These are phyloP conservation scores for Closterium sp. DNA, from an alignment of 139 green algal genomes.

Conservation along the genomic window DNA sequence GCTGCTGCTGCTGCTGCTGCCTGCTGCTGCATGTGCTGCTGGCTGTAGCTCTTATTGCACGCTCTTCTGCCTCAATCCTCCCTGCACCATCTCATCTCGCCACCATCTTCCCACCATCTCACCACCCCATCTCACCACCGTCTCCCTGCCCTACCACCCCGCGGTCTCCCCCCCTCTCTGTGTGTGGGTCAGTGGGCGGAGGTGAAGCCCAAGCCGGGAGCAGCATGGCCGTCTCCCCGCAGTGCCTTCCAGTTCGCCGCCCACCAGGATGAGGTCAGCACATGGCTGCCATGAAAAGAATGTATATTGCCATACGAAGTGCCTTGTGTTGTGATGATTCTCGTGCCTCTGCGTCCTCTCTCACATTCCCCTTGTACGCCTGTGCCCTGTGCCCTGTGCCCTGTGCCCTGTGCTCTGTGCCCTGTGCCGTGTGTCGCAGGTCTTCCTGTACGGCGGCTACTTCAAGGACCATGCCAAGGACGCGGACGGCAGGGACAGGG, in stretches of 20 bases:
- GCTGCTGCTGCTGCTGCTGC: background rate
- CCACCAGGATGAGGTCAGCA: slow-evolving; percentile 64
- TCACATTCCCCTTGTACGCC: too few species aligned
- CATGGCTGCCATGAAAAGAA: background rate
- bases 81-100: too few species aligned
- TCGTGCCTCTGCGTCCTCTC: too few species aligned
- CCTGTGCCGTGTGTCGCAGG: background rate
- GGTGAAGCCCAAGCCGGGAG: slow-evolving; percentile 40
- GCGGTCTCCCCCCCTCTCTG: too few species aligned
- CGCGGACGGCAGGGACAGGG: slow-evolving; percentile 71
- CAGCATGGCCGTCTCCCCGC: slow-evolving; percentile 39
- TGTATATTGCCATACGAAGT: too few species aligned
- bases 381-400: too few species aligned
- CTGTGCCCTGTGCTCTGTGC: too few species aligned
- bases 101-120: too few species aligned
- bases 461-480: slow-evolving; percentile 69
- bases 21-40: too few species aligned
- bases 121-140: background rate
- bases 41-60: too few species aligned
- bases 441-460: slow-evolving; percentile 85
- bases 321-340: too few species aligned
- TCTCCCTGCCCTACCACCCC: background rate
- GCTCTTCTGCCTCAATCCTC: too few species aligned
- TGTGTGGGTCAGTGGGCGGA: slow-evolving; percentile 44
- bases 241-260: slow-evolving; percentile 55